Evolutionary conservation across 1,284 basidiomycete species (phyloP).

Genomic region (Boletus smithii): DNA sequence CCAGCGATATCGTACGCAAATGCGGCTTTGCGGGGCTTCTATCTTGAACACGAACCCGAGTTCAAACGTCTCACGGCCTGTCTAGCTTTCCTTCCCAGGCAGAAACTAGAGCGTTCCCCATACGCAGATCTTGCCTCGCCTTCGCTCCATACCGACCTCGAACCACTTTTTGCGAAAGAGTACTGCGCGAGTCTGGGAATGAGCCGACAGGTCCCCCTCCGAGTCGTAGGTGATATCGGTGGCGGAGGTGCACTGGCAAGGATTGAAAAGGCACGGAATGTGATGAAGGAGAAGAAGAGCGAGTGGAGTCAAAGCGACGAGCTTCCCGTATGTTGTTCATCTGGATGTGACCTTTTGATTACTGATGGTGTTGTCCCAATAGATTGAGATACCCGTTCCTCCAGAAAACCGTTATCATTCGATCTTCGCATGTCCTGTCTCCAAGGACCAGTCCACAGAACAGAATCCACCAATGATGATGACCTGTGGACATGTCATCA

Average conservation of each 20-base stretch:
- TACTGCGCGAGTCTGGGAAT: slow-evolving; percentile 86
- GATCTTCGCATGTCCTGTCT: slow-evolving; percentile 96
- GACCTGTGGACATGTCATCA: slow-evolving; percentile 90
- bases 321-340: slow-evolving; percentile 60
- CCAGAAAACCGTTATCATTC: slow-evolving; percentile 90
- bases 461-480: slow-evolving; percentile 98
- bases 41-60: slow-evolving; percentile 59
- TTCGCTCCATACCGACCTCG: slow-evolving; percentile 70
- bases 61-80: slow-evolving; percentile 78
- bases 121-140: slow-evolving; percentile 73
- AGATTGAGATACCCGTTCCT: slow-evolving; percentile 94
- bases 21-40: slow-evolving; percentile 64
- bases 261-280: slow-evolving; percentile 89
- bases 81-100: slow-evolving; percentile 66
- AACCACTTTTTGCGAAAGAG: slow-evolving; percentile 82
- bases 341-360: neutral
- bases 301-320: slow-evolving; percentile 91
- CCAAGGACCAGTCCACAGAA: slow-evolving; percentile 94
- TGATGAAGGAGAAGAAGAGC: slow-evolving; percentile 89
- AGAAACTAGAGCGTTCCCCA: slow-evolving; percentile 61
- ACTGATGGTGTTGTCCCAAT: slow-evolving; percentile 9
- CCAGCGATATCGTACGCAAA: slow-evolving; percentile 77
- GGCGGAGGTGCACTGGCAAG: slow-evolving; percentile 83
- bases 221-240: slow-evolving; percentile 87
- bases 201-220: slow-evolving; percentile 83